Base-by-base conservation (phyloP, 495 filamentous ascomycete genomes). In the Daldinia grandis region DNA sequence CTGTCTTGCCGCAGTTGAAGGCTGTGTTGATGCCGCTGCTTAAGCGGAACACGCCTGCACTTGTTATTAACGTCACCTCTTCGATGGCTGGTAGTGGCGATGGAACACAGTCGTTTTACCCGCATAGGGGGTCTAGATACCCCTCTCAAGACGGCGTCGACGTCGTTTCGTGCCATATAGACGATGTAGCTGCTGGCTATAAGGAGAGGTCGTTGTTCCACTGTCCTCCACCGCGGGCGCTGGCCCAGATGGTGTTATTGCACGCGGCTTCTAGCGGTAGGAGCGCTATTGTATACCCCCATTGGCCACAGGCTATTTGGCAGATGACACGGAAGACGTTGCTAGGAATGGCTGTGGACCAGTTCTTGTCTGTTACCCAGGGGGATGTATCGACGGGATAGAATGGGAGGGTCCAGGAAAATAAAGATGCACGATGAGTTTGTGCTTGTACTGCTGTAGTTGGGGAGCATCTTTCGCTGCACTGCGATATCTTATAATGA, bases 231-330 rank as follows among this genome's bases (percentile, higher is more conserved):
- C 71, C 78, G 38, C 51, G 58, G 19, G 72, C 58, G 1, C 44
- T 76, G n/a, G 78, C 78, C 2, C 53, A 47, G 37, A 73, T 72
- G 6, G 59, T 74, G 1, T 64, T 81, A 19, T 62, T 61, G 4
- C 66, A 73, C 6, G 76, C 76, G 40, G 79, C 50, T 37, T 47
- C 42, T 19, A 7, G 51, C 9, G 24, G 51, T n/a, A 31, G 70
- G 14, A 35, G 58, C 38, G 28, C 53, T 9, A 54, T 58, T 25
- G 66, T 77, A 24, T 69, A 75, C 12, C 74, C 76, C 28, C 72
- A 77, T 27, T 77, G 71, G 71, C 65, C 74, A 33, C 76, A 78
- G 12, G 71, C 75, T 17, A 24, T 79, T 42, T 53, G 56, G 37
- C 66, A 65, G 35, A 51, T 17, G 37, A n/a, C 58, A 17, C 27